phyloP scores from a whole-genome alignment of 2,329 filamentous ascomycete species.

The Penicillium glabrum region DNA sequence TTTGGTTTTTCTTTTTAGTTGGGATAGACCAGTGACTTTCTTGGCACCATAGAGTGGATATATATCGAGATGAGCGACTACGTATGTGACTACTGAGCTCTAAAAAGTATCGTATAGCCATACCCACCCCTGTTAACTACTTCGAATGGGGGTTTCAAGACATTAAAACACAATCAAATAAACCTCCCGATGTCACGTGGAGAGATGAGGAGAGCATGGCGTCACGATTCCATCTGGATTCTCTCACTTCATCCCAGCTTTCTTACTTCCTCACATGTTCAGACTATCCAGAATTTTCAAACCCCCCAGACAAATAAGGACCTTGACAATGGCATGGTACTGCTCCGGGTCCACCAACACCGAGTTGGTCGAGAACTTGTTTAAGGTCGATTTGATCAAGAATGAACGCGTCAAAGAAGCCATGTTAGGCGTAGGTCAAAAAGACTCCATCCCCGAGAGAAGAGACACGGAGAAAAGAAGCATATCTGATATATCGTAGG shows the following conservation, averaged over 20 bases:
- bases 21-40: too few relatives aligned
- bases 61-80: too few relatives aligned
- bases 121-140: background rate
- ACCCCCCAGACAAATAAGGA: slow-evolving; percentile 8
- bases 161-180: too few relatives aligned
- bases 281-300: background rate
- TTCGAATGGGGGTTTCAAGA: background rate
- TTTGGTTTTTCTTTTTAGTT: too few relatives aligned
- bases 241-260: too few relatives aligned
- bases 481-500: slow-evolving; percentile 49
- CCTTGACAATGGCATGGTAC: slow-evolving; percentile 77
- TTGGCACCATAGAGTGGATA: too few relatives aligned
- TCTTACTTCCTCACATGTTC: background rate
- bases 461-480: background rate
- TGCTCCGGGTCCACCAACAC: slow-evolving; percentile 74
- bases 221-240: slow-evolving; percentile 2
- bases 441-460: background rate
- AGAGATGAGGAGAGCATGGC: slow-evolving; percentile 13
- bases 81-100: too few relatives aligned
- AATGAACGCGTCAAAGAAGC: slow-evolving; percentile 71
- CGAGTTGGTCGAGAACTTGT: slow-evolving; percentile 77
- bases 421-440: slow-evolving; percentile 64
- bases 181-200: slow-evolving; percentile 5
- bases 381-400: slow-evolving; percentile 69
- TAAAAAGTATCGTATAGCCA: background rate